A percentile compares a stretch with the other conserved stretches of the same genome.
Evolutionary conservation across 2,329 filamentous ascomycete species (phyloP).

Genomic region (Apiospora rasikravindrae): DNA sequence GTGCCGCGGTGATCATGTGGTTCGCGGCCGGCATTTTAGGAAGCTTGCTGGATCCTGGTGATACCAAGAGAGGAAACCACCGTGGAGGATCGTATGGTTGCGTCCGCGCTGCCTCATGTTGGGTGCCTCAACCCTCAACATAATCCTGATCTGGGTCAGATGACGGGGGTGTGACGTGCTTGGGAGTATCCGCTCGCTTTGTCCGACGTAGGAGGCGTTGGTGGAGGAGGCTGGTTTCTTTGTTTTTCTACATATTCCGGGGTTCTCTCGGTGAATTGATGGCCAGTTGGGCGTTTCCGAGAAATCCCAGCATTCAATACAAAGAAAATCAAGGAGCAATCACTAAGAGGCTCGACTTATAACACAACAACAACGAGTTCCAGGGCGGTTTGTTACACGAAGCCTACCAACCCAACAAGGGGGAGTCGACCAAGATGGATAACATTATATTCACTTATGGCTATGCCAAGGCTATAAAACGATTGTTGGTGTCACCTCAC

Average conservation of each 20-base stretch:
- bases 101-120: not conserved
- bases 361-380: not conserved
- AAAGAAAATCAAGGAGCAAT: not conserved
- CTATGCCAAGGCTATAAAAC: slow-evolving; percentile 4
- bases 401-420: not conserved
- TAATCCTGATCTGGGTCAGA: slow-evolving; percentile 6
- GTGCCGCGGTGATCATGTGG: not conserved
- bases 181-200: not conserved
- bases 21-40: not conserved
- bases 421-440: not conserved
- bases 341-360: not conserved
- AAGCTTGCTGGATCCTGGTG: not conserved
- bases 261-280: not conserved
- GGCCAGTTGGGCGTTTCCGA: not conserved
- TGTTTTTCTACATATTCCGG: not conserved
- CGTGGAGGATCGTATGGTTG: not conserved
- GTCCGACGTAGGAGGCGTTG: slow-evolving; percentile 4
- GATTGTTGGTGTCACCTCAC: not conserved
- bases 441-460: not conserved
- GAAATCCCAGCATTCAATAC: not conserved
- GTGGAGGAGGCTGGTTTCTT: not conserved
- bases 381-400: not conserved
- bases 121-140: not conserved
- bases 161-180: slow-evolving; percentile 5
- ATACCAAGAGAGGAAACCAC: not conserved